Conservation (phyloP, 306 rosid species). For the Inga leiocalycina region DNA sequence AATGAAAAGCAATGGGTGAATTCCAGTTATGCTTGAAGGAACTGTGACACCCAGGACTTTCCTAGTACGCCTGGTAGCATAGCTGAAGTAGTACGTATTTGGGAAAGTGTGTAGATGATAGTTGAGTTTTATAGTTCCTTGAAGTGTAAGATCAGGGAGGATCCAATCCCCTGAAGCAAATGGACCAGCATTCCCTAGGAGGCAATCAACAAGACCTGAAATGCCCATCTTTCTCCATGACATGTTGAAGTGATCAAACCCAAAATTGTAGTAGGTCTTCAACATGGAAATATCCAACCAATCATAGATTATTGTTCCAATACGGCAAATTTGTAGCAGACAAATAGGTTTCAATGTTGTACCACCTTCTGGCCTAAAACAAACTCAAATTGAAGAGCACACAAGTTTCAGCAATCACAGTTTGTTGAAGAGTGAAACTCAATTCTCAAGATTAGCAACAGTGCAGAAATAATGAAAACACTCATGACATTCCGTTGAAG, state of each 20-base stretch:
- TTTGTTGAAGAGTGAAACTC: slow-evolving; percentile 10
- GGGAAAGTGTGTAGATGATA: slow-evolving; percentile 66
- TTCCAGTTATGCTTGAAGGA: slow-evolving; percentile 81
- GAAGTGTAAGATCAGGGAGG: slow-evolving; percentile 97
- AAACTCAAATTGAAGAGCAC: slow-evolving; percentile 28
- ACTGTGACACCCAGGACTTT: slow-evolving; percentile 72
- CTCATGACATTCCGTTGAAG: slow-evolving; percentile 4
- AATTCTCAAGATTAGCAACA: slow-evolving; percentile 6
- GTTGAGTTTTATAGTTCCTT: slow-evolving; percentile 78
- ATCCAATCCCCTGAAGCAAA: slow-evolving; percentile 96
- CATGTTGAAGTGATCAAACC: slow-evolving; percentile 89
- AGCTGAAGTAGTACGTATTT: slow-evolving; percentile 91
- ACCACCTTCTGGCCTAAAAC: slow-evolving; percentile 88
- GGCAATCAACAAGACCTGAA: slow-evolving; percentile 80
- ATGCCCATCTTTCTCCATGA: slow-evolving; percentile 83
- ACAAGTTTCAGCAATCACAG: slow-evolving; percentile 30
- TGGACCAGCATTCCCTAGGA: slow-evolving; percentile 85
- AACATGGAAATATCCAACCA: slow-evolving; percentile 91
- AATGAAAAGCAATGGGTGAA: slow-evolving; percentile 87
- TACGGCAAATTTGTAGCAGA: slow-evolving; percentile 83
- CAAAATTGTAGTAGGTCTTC: slow-evolving; percentile 89
- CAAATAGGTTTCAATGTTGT: slow-evolving; percentile 70
- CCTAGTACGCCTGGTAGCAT: slow-evolving; percentile 86
- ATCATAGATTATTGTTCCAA: slow-evolving; percentile 85
- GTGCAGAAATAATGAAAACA: slow-evolving; percentile 9